Conservation (phyloP, 768 basidiomycete genomes). For the Chalciporus sphaerocephalus region DNA sequence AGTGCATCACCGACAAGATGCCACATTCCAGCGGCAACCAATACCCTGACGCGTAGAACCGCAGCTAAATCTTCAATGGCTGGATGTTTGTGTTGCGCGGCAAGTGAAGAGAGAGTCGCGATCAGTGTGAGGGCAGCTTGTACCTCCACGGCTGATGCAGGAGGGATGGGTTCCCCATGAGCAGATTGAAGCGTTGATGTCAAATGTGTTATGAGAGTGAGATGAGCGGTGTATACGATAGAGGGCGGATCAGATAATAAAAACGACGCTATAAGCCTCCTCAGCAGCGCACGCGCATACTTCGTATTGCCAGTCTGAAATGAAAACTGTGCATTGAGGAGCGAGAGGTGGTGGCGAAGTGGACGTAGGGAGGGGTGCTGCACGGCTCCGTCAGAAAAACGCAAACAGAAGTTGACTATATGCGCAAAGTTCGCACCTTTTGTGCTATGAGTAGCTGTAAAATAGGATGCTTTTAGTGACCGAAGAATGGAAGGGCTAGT, state of each 20-base stretch:
- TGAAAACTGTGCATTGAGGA: constrained; percentile 57
- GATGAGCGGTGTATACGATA: constrained; percentile 49
- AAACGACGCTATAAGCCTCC: constrained; percentile 48
- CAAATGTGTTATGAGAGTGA: constrained; percentile 49
- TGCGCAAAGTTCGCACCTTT: constrained; percentile 41
- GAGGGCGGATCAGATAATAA: constrained; percentile 47
- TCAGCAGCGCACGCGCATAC: constrained; percentile 55
- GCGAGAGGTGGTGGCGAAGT: constrained; percentile 55
- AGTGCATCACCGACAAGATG: constrained; percentile 46
- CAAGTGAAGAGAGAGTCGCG: constrained; percentile 30
- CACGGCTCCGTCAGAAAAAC: constrained; percentile 3
- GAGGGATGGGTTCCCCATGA: background rate
- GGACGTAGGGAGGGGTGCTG: constrained; percentile 64
- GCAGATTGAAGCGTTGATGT: constrained; percentile 22
- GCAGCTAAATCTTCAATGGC: constrained; percentile 47
- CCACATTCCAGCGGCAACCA: constrained; percentile 56
- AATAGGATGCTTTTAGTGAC: constrained; percentile 1
- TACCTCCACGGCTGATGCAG: constrained; percentile 15
- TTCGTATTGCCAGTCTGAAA: constrained; percentile 47
- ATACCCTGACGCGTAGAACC: constrained; percentile 53
- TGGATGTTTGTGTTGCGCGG: constrained; percentile 33
- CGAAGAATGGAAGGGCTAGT: background rate
- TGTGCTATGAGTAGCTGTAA: constrained; percentile 50
- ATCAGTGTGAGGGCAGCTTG: constrained; percentile 33
- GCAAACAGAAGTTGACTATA: constrained; percentile 2